Evolutionary conservation across 768 basidiomycete species (phyloP).

Genomic region (Rhodocollybia butyracea): DNA sequence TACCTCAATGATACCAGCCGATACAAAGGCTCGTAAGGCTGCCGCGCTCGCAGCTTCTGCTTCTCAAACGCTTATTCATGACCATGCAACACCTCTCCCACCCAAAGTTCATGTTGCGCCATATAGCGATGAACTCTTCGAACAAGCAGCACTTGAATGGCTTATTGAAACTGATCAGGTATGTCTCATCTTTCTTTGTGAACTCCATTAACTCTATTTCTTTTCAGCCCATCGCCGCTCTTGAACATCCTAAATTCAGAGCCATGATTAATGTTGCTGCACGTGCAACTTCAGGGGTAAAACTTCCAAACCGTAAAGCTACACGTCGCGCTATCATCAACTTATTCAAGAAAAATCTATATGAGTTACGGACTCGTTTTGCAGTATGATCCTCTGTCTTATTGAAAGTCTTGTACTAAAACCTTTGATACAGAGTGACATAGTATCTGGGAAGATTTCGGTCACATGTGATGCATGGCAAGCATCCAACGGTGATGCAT

Average conservation of each 20-base stretch:
- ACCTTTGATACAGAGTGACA: conserved; percentile 8
- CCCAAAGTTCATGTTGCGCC: conserved; percentile 17
- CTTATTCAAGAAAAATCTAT: conserved; percentile 18
- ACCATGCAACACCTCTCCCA: conserved; percentile 18
- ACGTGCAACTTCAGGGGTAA: conserved; percentile 22
- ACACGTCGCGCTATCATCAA: conserved; percentile 17
- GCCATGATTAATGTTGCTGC: conserved; percentile 24
- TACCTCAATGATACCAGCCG: conserved; percentile 24
- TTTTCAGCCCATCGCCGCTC: conserved; percentile 17
- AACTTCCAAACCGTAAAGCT: conserved; percentile 17
- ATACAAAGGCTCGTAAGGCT: conserved; percentile 17
- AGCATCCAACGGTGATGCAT: conserved; percentile 34
- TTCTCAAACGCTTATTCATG: conserved; percentile 15
- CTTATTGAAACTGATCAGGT: no score
- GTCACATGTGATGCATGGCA: conserved; percentile 40
- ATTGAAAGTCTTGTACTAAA: neutral
- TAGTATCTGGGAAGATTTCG: conserved; percentile 21
- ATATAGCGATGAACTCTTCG: conserved; percentile 27
- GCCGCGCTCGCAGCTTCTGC: neutral
- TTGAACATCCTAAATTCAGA: conserved; percentile 23
- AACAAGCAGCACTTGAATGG: conserved; percentile 24
- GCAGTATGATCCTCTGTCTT: conserved; percentile 12
- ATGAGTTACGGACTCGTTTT: conserved; percentile 11
- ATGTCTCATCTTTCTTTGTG: no score
- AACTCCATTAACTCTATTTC: conserved; percentile 2